Base-by-base conservation (phyloP, 306 rosid species). In the Lathyrus sativus region DNA sequence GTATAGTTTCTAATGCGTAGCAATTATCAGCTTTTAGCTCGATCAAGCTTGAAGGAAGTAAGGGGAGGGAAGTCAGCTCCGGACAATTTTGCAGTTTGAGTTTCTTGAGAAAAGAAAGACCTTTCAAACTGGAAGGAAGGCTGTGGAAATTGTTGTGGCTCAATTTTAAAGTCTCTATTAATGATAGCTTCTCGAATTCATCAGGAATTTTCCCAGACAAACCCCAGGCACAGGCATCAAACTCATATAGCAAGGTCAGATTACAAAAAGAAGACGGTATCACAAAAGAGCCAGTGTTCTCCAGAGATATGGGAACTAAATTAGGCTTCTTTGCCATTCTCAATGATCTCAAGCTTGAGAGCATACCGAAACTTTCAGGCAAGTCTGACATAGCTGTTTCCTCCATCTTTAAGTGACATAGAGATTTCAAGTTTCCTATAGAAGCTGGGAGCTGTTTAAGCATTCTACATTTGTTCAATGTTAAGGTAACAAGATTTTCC, bases 51-150 rank as follows among this genome's bases (percentile, higher is more conserved):
- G 96, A 75, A 62, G 96, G 92, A 83, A 86, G 88, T 28, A 80
- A 64, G 26, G 96, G 96, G 11, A 89, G 76, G 69, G 83, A 78
- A 62, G 38, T 68, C 53, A 89, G 83, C 43, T 79, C 46, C 14
- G 17, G 55, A 68, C 90, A 89, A 10, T 75, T 54, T 17, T 67
- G 37, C 66, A 89, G 63, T 4, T 3, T 0, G 53, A 89, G 90
- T 2, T 15, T 9, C 35, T 54, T 65, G n/a, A 89, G 90, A 56
- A 70, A 0, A n/a, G 76, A 84, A 48, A 86, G 74, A 4, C 88
- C 96, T 12, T 38, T 76, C 62, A 86, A 59, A 75, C 90, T 84
- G 26, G 84, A 82, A 9, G 96, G 92, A 75, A 89, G 92, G 77
- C 83, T 78, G 31, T 53, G 76, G 35, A 89, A 67, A 41, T 72